These are phyloP conservation scores for Tylopilus rubrobrunneus DNA, from an alignment of 768 basidiomycete species.

Conservation along the genomic window DNA sequence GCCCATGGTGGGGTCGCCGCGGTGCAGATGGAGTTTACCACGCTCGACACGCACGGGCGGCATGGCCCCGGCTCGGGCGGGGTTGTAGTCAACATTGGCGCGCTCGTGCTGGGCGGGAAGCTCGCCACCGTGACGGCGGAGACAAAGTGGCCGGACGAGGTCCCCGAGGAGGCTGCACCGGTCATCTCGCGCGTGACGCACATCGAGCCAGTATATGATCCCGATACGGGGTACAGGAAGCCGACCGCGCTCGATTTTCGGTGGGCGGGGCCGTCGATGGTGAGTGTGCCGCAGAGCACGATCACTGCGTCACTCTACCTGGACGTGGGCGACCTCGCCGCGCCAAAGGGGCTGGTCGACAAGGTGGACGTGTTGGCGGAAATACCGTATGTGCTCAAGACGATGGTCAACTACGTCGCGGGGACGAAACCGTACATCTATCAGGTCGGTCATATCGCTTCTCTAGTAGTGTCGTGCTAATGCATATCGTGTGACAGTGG, in stretches of 20 bases:
- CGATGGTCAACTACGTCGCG: conserved; percentile 89
- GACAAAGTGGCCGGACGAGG: conserved; percentile 70
- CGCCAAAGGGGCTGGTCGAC: conserved; percentile 77
- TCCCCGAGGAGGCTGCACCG: conserved; percentile 40
- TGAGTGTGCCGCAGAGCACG: conserved; percentile 46
- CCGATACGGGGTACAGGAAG: conserved; percentile 76
- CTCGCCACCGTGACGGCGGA: conserved; percentile 75
- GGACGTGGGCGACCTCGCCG: conserved; percentile 53
- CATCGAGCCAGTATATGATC: conserved; percentile 55
- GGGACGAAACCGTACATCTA: conserved; percentile 94
- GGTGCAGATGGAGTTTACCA: conserved; percentile 95
- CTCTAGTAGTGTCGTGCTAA: not conserved
- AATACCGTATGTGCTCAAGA: conserved; percentile 88
- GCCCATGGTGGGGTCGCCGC: conserved; percentile 75
- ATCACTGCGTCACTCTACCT: conserved; percentile 54
- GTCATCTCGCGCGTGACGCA: conserved; percentile 69
- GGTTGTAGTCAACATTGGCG: conserved; percentile 82
- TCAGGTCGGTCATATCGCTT: conserved; percentile 53
- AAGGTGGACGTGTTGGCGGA: conserved; percentile 96
- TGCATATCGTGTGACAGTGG: conserved; percentile 38
- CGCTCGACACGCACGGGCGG: conserved; percentile 72
- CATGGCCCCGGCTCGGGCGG: conserved; percentile 78
- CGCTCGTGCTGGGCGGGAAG: conserved; percentile 76
- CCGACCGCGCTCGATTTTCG: conserved; percentile 68
- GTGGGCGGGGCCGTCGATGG: conserved; percentile 73